Base-by-base conservation (phyloP, 176 grass and related monocot genomes). In the Otatea glauca region DNA sequence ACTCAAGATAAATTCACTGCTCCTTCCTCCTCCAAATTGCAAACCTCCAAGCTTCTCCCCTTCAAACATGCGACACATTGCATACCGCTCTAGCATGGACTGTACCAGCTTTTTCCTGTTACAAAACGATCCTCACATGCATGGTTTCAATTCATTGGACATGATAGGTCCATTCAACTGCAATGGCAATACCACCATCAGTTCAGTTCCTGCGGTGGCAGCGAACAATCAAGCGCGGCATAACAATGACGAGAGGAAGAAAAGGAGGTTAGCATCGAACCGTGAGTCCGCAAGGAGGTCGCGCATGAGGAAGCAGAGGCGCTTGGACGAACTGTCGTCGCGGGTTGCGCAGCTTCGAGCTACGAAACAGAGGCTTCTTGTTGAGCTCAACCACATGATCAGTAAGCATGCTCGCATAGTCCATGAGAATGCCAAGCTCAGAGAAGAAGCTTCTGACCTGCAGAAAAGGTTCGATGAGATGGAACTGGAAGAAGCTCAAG, bases 261-360 rank as follows among this genome's bases (percentile, higher is more conserved):
- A 64, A 77, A 87, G 91, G 75, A 81, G 96, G 65, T 76, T 96
- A 34, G 89, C 89, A 35, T 99, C 96, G 0, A 99, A 99, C 86
- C 86, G 93, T 37, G 93, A 96, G 85, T 99, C 96, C 0, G 96
- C 96, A 5, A 80, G 67, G 47, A 88, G 93, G 65, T 96, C 96
- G 0, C 96, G 96, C 16, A 84, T 94, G 84, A 78, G 96, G 68
- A 99, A 94, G 90, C 93, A 94, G 88, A 88, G 86, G 83, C 91
- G 88, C n/a, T 47, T 99, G 50, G 80, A 71, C 16, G 96, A 99
- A 9, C 70, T 96, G 73, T 86, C 88, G 25, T 55, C 86, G 0
- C 86, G 88, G 65, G 93, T 93, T 0, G 54, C 92, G 2, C 78
- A 84, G 81, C 96, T 99, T 49, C 80, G 75, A 3, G 74, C 24